Conservation (phyloP, 176 grass and related monocot genomes). For the Miscanthus lutarioriparius region DNA sequence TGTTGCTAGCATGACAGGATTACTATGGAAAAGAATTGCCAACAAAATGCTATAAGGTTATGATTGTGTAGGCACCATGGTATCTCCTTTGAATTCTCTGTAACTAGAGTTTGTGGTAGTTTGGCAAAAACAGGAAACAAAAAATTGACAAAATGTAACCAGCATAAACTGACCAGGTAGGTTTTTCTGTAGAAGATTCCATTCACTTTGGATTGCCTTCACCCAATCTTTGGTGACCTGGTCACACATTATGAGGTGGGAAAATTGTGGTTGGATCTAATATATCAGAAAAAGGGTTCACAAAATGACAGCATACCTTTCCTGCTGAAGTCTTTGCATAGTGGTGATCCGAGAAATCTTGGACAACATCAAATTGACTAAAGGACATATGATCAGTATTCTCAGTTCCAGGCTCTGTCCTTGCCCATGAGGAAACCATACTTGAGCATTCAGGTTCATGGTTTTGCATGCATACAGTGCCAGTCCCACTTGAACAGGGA, state of each 20-base stretch:
- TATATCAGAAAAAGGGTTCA: constrained; percentile 13
- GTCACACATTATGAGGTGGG: constrained; percentile 24
- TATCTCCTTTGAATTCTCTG: background rate
- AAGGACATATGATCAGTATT: constrained; percentile 35
- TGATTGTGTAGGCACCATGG: background rate
- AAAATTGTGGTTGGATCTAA: constrained; percentile 14
- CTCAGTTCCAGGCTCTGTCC: constrained; percentile 39
- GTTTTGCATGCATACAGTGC: constrained; percentile 35
- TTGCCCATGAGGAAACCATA: constrained; percentile 4
- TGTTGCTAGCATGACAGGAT: background rate
- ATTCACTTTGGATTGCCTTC: constrained; percentile 67
- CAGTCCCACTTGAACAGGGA: constrained; percentile 44
- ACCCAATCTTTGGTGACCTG: constrained; percentile 66
- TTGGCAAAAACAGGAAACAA: background rate
- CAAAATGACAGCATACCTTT: constrained; percentile 39
- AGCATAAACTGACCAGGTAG: constrained; percentile 52
- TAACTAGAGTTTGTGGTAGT: background rate
- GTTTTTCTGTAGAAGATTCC: constrained; percentile 76
- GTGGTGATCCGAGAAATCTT: constrained; percentile 69
- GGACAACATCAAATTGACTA: constrained; percentile 65
- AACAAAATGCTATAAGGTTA: background rate
- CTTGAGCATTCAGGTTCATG: constrained; percentile 43
- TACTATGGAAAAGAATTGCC: background rate
- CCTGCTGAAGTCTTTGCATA: constrained; percentile 47
- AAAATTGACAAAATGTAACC: background rate